Conservation (phyloP, 202 grass and related monocot species). For the Zizania palustris region DNA sequence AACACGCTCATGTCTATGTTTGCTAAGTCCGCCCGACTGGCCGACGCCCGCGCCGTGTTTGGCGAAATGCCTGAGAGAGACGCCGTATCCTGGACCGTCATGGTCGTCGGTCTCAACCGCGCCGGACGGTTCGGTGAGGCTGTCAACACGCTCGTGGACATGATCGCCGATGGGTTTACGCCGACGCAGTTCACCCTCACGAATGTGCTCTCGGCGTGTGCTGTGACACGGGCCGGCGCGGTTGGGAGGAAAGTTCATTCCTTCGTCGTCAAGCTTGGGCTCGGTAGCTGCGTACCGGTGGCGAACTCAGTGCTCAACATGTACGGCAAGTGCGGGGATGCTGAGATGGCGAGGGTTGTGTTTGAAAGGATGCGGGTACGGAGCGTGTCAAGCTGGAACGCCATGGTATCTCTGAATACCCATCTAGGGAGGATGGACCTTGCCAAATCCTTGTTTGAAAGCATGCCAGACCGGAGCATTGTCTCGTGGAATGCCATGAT, state of each 20-base stretch:
- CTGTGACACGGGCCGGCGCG: neutral
- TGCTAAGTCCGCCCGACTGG: constrained; percentile 51
- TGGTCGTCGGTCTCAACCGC: constrained; percentile 67
- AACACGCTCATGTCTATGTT: constrained; percentile 67
- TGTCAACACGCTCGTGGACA: constrained; percentile 53
- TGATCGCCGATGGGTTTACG: constrained; percentile 45
- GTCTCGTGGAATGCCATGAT: constrained; percentile 85
- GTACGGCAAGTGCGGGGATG: constrained; percentile 76
- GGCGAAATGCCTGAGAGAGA: constrained; percentile 67
- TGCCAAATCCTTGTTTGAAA: constrained; percentile 57
- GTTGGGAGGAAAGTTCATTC: constrained; percentile 65
- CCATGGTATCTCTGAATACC: constrained; percentile 67
- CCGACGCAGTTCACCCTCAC: constrained; percentile 74
- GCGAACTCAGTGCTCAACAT: constrained; percentile 82
- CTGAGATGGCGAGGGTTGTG: constrained; percentile 49
- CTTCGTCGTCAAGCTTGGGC: constrained; percentile 73
- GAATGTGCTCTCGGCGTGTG: constrained; percentile 66
- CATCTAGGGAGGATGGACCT: constrained; percentile 66
- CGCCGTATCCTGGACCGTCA: constrained; percentile 69
- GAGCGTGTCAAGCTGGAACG: constrained; percentile 73
- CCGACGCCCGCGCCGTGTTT: constrained; percentile 46
- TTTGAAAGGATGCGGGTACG: constrained; percentile 61
- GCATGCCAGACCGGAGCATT: constrained; percentile 61
- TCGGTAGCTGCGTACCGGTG: constrained; percentile 54
- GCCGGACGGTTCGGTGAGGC: constrained; percentile 47